Conservation (phyloP, 441 rosid species). For the Flueggea neowawraea region DNA sequence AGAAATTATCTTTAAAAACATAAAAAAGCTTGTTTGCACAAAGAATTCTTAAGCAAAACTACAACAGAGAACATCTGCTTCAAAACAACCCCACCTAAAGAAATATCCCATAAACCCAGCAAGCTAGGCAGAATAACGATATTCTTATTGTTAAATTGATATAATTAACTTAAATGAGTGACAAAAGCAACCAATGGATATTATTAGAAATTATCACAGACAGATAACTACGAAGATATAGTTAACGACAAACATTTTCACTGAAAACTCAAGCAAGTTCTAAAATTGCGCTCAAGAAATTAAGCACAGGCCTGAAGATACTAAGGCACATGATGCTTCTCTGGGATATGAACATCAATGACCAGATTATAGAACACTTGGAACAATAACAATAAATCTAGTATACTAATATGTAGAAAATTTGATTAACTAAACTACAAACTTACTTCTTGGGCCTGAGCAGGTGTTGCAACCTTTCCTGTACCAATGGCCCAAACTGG, state of each 20-base stretch:
- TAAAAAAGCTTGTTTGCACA: too few relatives aligned
- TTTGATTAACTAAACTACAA: too few relatives aligned
- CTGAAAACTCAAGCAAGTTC: neutral
- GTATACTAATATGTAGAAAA: too few relatives aligned
- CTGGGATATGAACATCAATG: neutral
- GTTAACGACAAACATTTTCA: too few relatives aligned
- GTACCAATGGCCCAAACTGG: slow-evolving; percentile 93
- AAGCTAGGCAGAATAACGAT: too few relatives aligned
- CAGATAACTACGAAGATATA: too few relatives aligned
- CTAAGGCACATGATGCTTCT: neutral
- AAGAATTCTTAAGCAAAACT: too few relatives aligned
- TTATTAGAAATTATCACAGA: neutral
- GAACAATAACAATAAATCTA: neutral
- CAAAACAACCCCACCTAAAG: too few relatives aligned
- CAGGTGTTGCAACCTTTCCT: slow-evolving; percentile 79
- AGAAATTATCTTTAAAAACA: too few relatives aligned
- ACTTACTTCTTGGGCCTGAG: slow-evolving; percentile 80
- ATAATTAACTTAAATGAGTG: neutral
- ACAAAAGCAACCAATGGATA: neutral
- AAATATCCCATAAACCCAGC: too few relatives aligned
- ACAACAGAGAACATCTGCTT: too few relatives aligned
- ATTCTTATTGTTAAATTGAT: neutral
- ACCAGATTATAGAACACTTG: neutral
- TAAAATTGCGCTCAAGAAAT: neutral
- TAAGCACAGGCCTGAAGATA: neutral